Evolutionary conservation across 495 filamentous ascomycete species (phyloP), one percentile per base, ranked within the genome.

Genomic region (Aspergillus bertholletiae): DNA sequence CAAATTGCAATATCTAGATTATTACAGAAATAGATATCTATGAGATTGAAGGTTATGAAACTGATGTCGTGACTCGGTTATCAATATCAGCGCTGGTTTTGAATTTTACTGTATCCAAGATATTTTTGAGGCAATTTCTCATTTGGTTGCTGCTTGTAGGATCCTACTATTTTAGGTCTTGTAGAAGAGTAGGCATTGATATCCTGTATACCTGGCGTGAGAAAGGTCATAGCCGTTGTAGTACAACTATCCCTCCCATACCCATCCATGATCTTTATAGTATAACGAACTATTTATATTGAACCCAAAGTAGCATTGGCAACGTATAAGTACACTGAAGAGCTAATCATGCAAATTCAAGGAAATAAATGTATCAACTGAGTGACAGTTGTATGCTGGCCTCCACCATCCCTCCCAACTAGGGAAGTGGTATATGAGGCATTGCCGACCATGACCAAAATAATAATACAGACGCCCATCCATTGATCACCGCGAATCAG

Each of bases 291-390:
- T 18, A n/a, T n/a, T n/a, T 13, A 37, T 22, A 24, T 37, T 32
- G 21, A 34, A 48, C 46, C 35, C n/a, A 47, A 55, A 53, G 55
- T 67, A 57, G 62, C 55, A 70, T 71, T 68, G 67, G 34, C 43
- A 52, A 53, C 66, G 59, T 73, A 72, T 72, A 73, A 72, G 58
- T 73, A 73, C 69, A 74, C 54, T 61, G 57, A 65, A 68, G 45
- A 61, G 52, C 53, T 49, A 64, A 60, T 66, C 35, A 65, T 64
- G 62, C 65, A 59, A 59, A 59, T 54, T 55, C 41, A 43, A 56
- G 32, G 55, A 54, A 53, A 59, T 52, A 56, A 45, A 59, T 58
- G 53, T 46, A 55, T 59, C 41, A 57, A 52, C 27, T 34, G 27
- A 43, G 21, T 49, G 11, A 17, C 22, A 43, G 39, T 22, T 12